Base-by-base conservation (phyloP, 1,284 basidiomycete species). In the Sphaerobolus stellatus region DNA sequence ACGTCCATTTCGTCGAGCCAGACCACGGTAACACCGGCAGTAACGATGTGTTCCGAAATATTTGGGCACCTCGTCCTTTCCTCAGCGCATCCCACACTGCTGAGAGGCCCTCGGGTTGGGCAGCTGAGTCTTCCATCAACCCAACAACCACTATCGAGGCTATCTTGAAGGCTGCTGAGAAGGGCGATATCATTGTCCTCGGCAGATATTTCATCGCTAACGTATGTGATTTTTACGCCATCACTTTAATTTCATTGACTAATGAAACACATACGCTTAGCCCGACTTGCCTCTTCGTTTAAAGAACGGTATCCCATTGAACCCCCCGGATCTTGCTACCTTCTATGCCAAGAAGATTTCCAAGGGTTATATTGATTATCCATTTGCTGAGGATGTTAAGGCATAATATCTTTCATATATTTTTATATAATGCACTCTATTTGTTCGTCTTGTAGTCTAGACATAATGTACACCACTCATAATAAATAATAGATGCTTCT, bases 1-100 rank as follows among this genome's bases (percentile, higher is more conserved):
- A 83, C 62, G 55, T 85, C 16, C 85, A 88, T 62, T 67, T 78
- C 36, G 67, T 81, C 27, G 83, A 85, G 61, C 71, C 78, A 2
- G 52, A 59, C 14, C n/a, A n/a, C n/a, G n/a, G n/a, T n/a, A n/a
- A n/a, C n/a, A 24, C 9, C 14, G 11, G 31, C 13, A 66, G 70
- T 3, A 76, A 74, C 57, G 45, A 50, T 28, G 9, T 27, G 8
- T 22, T 44, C 18, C 52, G 52, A 1, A 40, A 38, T 11, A 11
- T 54, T n/a, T 54, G 52, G 52, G 47, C 52, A 24, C 24, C 59
- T 0, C 57, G 68, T 18, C 60, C 68, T 2, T 75, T 83, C 50
- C 75, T 86, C 48, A 69, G 68, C 2, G 76, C 78, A 1, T 82
- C 81, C 25, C 81, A 78, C 1, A 13, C 50, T 43, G 41, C 22